These are phyloP conservation scores for Talinum fruticosum DNA, from an alignment of 148 eudicot genomes.

Conservation along the genomic window DNA sequence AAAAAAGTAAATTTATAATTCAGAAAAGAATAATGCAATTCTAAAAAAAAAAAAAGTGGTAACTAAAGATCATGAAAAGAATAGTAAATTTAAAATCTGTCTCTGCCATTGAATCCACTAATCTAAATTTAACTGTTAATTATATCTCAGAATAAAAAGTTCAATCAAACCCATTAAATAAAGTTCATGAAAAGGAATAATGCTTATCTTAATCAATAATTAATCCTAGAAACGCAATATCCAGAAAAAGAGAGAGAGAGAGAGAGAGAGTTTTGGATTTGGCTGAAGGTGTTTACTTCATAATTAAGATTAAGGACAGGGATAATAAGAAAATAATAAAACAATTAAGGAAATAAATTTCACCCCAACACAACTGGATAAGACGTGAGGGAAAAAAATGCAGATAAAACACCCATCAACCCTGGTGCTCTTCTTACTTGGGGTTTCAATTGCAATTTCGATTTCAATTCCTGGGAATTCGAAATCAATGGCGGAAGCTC, in stretches of 20 bases:
- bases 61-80: no score
- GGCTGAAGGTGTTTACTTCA: neutral
- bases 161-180: no score
- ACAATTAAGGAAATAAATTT: neutral
- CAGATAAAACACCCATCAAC: neutral
- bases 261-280: neutral
- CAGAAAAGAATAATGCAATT: no score
- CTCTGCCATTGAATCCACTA: neutral
- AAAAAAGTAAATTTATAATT: no score
- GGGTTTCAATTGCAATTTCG: slow-evolving; percentile 14
- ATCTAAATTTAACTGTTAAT: neutral
- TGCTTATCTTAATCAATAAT: no score
- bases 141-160: no score
- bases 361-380: neutral
- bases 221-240: no score
- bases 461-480: slow-evolving; percentile 13
- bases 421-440: neutral
- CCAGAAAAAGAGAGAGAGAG: no score
- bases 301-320: neutral
- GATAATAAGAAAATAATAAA: neutral
- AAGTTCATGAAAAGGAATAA: no score
- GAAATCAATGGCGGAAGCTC: slow-evolving; percentile 24
- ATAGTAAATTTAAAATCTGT: neutral
- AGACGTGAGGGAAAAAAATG: neutral
- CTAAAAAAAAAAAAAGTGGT: no score